Evolutionary conservation across 768 basidiomycete genomes (phyloP).

Genomic region (Hydnum rufescens): DNA sequence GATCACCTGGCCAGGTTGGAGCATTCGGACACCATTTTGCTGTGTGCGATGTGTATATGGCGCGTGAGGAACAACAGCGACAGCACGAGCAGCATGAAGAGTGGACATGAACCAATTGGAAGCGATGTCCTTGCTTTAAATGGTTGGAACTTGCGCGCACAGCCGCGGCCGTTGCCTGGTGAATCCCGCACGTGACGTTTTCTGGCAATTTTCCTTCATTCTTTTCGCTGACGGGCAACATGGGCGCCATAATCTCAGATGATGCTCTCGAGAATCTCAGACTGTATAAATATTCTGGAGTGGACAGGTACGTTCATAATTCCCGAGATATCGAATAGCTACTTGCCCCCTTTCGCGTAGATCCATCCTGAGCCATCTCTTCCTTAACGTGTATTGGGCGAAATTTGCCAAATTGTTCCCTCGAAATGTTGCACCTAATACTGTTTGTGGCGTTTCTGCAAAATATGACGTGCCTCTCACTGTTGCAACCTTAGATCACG

Average conservation of each 20-base stretch:
- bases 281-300: conserved; percentile 59
- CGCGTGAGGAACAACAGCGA: too few species aligned
- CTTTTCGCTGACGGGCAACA: background rate
- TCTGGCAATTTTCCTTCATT: too few species aligned
- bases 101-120: too few species aligned
- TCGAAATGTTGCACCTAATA: conserved; percentile 67
- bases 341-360: too few species aligned
- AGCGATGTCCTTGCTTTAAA: too few species aligned
- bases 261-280: conserved; percentile 53
- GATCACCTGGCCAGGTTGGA: conserved; percentile 58
- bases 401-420: conserved; percentile 87
- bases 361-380: conserved; percentile 53
- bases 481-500: conserved; percentile 54
- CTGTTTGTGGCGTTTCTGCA: conserved; percentile 30
- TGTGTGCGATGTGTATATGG: too few species aligned
- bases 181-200: too few species aligned
- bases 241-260: conserved; percentile 26
- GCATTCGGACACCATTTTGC: too few species aligned
- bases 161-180: too few species aligned
- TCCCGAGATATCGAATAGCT: too few species aligned
- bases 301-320: conserved; percentile 54
- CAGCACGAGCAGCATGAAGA: too few species aligned
- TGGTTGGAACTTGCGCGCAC: too few species aligned
- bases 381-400: conserved; percentile 75
- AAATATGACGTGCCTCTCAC: background rate